phyloP scores from a whole-genome alignment of 331 rosid genomes.

The Acacia pycnantha region DNA sequence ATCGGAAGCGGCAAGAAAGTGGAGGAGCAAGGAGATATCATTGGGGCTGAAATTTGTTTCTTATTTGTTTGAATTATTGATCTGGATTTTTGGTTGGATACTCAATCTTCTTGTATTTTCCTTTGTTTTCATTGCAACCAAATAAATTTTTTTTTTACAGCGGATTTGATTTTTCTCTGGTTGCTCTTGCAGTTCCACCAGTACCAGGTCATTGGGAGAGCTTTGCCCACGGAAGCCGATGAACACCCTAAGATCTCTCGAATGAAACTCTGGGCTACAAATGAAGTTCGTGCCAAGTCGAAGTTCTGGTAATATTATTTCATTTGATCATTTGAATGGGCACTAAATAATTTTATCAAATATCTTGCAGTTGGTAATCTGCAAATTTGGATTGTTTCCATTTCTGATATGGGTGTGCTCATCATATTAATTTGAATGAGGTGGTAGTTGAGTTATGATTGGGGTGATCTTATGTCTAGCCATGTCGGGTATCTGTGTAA shows the following conservation, averaged over 20 bases:
- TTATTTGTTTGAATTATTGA: background rate
- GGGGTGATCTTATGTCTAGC: conserved; percentile 2
- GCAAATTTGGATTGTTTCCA: background rate
- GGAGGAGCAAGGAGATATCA: too few species aligned
- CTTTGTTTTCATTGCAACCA: background rate
- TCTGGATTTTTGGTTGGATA: background rate
- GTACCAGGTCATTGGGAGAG: conserved; percentile 91
- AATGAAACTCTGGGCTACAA: conserved; percentile 92
- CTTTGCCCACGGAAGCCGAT: conserved; percentile 71
- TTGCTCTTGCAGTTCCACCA: conserved; percentile 77
- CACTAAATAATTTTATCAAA: background rate
- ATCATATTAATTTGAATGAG: background rate
- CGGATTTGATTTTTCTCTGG: too few species aligned
- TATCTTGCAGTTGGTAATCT: background rate
- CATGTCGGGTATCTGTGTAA: background rate
- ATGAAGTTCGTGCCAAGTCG: conserved; percentile 90
- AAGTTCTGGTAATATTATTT: conserved; percentile 63
- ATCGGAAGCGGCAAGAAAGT: too few species aligned
- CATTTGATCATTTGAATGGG: background rate
- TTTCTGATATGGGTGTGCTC: background rate
- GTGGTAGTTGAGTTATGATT: background rate
- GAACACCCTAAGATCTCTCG: conserved; percentile 74
- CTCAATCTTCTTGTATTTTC: background rate
- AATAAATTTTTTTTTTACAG: too few species aligned
- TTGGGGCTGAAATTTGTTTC: background rate